Conservation (phyloP, 257 asterid genomes). For the Lavandula angustifolia region DNA sequence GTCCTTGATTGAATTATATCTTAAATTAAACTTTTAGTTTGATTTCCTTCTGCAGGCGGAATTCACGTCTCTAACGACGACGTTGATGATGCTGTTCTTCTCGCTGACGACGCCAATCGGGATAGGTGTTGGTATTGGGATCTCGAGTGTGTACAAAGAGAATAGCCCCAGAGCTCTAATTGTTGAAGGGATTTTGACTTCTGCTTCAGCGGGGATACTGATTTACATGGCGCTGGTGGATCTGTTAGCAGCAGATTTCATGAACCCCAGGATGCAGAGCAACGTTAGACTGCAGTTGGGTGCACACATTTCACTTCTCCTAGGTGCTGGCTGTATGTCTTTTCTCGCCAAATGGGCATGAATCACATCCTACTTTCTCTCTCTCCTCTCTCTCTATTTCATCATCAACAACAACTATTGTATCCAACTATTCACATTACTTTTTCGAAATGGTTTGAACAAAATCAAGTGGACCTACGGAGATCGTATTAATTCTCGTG, state of each 20-base stretch:
- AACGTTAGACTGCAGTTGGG: constrained; percentile 58
- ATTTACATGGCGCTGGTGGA: constrained; percentile 68
- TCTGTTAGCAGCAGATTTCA: constrained; percentile 62
- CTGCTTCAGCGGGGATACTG: constrained; percentile 64
- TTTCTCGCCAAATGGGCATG: constrained; percentile 63
- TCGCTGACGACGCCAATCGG: constrained; percentile 62
- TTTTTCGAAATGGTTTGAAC: not conserved
- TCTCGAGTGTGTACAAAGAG: constrained; percentile 49
- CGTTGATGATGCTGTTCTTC: constrained; percentile 56
- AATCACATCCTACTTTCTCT: not conserved
- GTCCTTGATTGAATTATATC: not conserved
- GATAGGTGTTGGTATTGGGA: constrained; percentile 56
- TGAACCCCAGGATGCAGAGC: constrained; percentile 57
- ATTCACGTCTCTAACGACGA: constrained; percentile 53
- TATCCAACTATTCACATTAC: not conserved
- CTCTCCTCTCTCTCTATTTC: not conserved
- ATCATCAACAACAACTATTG: constrained; percentile 9
- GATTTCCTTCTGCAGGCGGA: constrained; percentile 35
- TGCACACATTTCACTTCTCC: constrained; percentile 53
- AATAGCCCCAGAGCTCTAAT: constrained; percentile 46
- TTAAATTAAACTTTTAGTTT: not conserved
- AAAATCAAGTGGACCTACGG: not conserved
- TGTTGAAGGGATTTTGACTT: constrained; percentile 48
- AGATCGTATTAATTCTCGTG: not conserved
- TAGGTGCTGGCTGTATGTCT: constrained; percentile 65